Base-by-base conservation (phyloP, 1,284 basidiomycete genomes). In the Cryptococcus sp. region DNA sequence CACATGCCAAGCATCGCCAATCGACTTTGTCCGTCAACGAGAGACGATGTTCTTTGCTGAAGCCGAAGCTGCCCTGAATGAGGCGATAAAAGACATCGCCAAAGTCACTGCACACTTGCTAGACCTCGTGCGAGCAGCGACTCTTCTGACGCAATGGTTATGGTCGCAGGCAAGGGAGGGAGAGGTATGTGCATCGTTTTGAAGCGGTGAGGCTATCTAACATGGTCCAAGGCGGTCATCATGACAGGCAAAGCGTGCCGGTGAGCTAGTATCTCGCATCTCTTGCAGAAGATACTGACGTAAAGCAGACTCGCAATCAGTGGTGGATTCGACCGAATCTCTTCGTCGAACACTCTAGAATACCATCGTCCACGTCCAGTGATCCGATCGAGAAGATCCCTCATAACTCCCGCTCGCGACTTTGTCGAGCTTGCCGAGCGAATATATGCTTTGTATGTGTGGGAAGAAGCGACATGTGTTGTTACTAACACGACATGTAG, bases 401-500 rank as follows among this genome's bases (percentile, higher is more conserved):
- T 53, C 16, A 22, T 17, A 8, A 4, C 26, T 5, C 50, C 37
- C 2, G 52, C 61, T 3, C 13, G 11, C 7, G 56, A 57, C 26
- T 44, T 46, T 25, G 43, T 63, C 20, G 63, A 65, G 25, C 23
- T 62, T 23, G 63, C 61, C 11, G 63, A 65, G 17, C 23, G 61
- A 3, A 61, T 65, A 29, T 62, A 62, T 37, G 48, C 63, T 13
- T 65, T 65, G 63, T 65, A 34, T 55, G 63, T 51, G n/a, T 8
- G n/a, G n/a, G 29, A 34, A 34, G 8, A 4, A 13, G 29, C 29
- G 5, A 34, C 13, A 5, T 10, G 29, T 5, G 29, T 4, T 8
- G 15, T 5, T 16, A 44, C 41, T 44, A 8, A 44, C 2, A 22
- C 53, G 50, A 43, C 43, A 22, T 6, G 37, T 41, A 65, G 63